Conservation (phyloP, 148 eudicot species). For the Rhododendron vialii region DNA sequence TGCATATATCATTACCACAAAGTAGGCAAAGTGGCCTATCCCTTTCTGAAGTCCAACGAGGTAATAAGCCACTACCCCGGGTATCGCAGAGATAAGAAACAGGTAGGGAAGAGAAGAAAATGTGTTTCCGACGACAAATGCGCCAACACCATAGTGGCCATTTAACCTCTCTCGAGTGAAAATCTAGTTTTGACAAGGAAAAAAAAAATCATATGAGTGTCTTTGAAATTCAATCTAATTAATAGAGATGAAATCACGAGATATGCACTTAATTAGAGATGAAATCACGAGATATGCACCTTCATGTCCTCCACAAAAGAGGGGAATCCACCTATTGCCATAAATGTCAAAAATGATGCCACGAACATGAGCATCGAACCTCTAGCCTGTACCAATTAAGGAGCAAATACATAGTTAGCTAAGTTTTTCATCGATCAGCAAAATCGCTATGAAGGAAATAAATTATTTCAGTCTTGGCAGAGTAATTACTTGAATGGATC, state of each 20-base stretch:
- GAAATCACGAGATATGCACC: constrained; percentile 14
- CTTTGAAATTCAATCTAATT: background rate
- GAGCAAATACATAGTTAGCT: background rate
- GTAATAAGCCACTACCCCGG: constrained; percentile 47
- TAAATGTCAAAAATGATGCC: constrained; percentile 48
- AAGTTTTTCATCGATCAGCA: background rate
- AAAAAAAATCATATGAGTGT: background rate
- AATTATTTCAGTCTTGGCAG: background rate
- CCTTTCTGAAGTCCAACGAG: constrained; percentile 51
- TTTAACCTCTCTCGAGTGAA: constrained; percentile 52
- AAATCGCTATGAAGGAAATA: background rate
- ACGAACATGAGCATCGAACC: constrained; percentile 49
- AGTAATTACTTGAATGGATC: constrained; percentile 44
- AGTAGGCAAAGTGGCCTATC: constrained; percentile 35
- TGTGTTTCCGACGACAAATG: constrained; percentile 50
- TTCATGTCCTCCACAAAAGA: constrained; percentile 42
- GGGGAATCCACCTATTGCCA: constrained; percentile 43
- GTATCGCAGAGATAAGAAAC: constrained; percentile 34
- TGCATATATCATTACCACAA: constrained; percentile 23
- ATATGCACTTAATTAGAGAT: constrained; percentile 17
- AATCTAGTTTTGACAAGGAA: constrained; percentile 21
- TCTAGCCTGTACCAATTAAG: constrained; percentile 35
- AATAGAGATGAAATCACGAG: background rate
- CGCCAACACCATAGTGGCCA: constrained; percentile 51
- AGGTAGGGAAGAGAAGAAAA: constrained; percentile 46